phyloP scores from a whole-genome alignment of 768 basidiomycete genomes.

The Pleurotus salmoneostramineus region DNA sequence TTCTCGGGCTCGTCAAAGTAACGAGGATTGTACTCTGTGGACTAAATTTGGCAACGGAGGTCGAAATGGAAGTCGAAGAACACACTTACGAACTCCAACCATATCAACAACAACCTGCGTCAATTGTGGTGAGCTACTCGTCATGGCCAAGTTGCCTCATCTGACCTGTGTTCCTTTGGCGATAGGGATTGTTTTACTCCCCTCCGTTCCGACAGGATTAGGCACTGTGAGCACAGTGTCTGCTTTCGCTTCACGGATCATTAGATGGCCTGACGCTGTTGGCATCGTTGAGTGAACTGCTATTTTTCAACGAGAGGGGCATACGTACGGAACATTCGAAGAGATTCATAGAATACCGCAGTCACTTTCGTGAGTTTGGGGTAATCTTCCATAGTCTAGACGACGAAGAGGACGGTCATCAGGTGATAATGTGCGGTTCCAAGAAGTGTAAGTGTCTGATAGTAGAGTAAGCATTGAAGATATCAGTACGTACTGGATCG shows the following conservation, averaged over 20 bases:
- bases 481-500: too few relatives aligned
- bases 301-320: background rate
- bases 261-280: slow-evolving; percentile 33
- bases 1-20: slow-evolving; percentile 45
- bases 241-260: slow-evolving; percentile 39
- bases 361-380: slow-evolving; percentile 36
- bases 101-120: slow-evolving; percentile 38
- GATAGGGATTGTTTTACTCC: slow-evolving; percentile 30
- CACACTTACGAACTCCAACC: slow-evolving; percentile 48
- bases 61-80: too few relatives aligned
- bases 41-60: too few relatives aligned
- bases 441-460: too few relatives aligned
- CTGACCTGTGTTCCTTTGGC: slow-evolving; percentile 34
- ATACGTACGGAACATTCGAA: slow-evolving; percentile 42
- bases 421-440: too few relatives aligned
- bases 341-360: slow-evolving; percentile 38
- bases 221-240: slow-evolving; percentile 38
- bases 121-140: background rate
- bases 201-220: slow-evolving; percentile 35
- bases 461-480: too few relatives aligned
- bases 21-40: slow-evolving; percentile 46
- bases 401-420: background rate
- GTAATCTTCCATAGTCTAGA: slow-evolving; percentile 37
- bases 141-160: background rate
- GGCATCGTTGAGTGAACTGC: background rate